Conservation (phyloP, 768 basidiomycete species). For the Hydnum rufescens region DNA sequence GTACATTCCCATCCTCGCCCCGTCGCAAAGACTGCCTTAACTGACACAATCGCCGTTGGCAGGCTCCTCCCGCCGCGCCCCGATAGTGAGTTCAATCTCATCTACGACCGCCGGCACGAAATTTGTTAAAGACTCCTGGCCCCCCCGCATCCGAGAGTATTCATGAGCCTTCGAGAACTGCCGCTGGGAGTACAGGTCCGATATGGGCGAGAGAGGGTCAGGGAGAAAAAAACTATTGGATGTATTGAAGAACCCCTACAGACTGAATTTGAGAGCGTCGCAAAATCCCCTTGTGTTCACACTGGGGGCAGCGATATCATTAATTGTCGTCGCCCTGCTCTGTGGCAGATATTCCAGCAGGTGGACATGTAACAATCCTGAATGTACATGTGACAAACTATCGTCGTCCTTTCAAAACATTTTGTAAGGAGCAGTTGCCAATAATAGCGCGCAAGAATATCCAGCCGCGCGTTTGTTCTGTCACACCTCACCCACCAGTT, state of each 20-base stretch:
- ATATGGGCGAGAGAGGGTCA: conserved; percentile 46
- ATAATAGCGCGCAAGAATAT: too few relatives aligned
- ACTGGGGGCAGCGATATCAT: too few relatives aligned
- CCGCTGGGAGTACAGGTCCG: conserved; percentile 61
- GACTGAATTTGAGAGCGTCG: not conserved
- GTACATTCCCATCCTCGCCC: conserved; percentile 70
- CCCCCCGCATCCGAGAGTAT: conserved; percentile 70
- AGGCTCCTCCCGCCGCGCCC: conserved; percentile 75
- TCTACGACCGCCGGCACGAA: conserved; percentile 73
- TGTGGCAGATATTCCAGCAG: too few relatives aligned
- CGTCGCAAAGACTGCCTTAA: conserved; percentile 24
- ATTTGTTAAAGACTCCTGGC: conserved; percentile 71
- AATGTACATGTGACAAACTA: too few relatives aligned
- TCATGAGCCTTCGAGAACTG: conserved; percentile 81
- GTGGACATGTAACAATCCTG: too few relatives aligned
- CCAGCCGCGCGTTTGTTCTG: too few relatives aligned
- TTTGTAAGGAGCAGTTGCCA: too few relatives aligned
- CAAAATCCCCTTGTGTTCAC: not conserved
- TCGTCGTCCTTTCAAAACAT: too few relatives aligned
- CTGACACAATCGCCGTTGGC: conserved; percentile 72
- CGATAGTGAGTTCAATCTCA: conserved; percentile 89
- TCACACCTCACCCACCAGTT: too few relatives aligned
- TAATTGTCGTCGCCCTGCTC: too few relatives aligned
- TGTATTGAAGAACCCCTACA: conserved; percentile 28
- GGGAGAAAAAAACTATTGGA: conserved; percentile 45